Base-by-base conservation (phyloP, 257 asterid genomes). In the Penstemon newberryi region DNA sequence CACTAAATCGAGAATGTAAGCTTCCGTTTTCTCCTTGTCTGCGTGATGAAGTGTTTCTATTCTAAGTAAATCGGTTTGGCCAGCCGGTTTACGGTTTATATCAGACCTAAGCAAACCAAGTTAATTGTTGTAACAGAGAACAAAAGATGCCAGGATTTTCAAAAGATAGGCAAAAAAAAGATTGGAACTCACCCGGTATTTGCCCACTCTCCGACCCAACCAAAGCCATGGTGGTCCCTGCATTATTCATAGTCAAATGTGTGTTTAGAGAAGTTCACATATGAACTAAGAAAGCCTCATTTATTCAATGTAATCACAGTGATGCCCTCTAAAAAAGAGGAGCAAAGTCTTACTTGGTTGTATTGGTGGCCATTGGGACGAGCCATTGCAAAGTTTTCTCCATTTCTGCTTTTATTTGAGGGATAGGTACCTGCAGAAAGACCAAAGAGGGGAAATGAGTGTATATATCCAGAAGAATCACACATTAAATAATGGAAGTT, bases 171-270 rank as follows among this genome's bases (percentile, higher is more conserved):
- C 47, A 50, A 18, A 25, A 25, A 19, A 15, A 11, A 67, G 7
- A 70, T 25, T 25, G 33, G 33, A 25, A 25, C 33, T 25, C 63
- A 92, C 96, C 98, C 95, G 0, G 92, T 85, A 76, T 88, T 90
- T 42, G 94, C 96, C 98, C 96, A 93, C 83, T 93, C 99, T 69
- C 96, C 97, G 66, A 90, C 99, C 97, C 99, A 93, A 61, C 99
- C 96, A 40, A 93, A 90, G 77, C 99, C 96, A 52, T 93, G 99
- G 79, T 93, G 99, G 12, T 90, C 97, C 91, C 99, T 93, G 89
- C 78, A 70, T 60, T 59, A 70, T 56, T 70, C 72, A 64, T 43
- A 73, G 63, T 65, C 66, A 55, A 75, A 57, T 45, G 13, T 76
- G 76, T 59, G 66, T 62, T 69, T 13, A 25, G 33, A 25, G 33